phyloP scores from a whole-genome alignment of 176 grass and related monocot genomes.

The Tillandsia leiboldiana region DNA sequence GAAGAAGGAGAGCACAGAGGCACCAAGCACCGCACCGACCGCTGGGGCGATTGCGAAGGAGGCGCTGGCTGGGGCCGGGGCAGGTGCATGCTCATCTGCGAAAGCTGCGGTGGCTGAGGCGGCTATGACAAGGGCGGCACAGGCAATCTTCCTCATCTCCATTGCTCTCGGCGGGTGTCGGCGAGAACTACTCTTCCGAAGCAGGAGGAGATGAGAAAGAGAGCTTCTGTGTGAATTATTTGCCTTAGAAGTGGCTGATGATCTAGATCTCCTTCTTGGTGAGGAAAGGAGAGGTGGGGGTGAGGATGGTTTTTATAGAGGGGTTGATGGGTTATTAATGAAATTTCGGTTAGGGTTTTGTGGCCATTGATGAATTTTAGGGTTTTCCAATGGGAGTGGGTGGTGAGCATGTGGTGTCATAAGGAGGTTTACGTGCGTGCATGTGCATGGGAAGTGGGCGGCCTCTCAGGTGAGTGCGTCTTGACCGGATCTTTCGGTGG shows the following conservation, averaged over 20 bases:
- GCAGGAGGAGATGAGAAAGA: constrained; percentile 28
- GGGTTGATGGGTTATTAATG: constrained; percentile 15
- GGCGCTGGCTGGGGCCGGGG: constrained; percentile 46
- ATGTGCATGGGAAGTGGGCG: constrained; percentile 26
- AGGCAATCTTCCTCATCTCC: constrained; percentile 98
- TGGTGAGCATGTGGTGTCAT: constrained; percentile 36
- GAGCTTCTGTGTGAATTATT: constrained; percentile 18
- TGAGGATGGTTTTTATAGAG: constrained; percentile 41
- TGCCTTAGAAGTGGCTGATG: constrained; percentile 20
- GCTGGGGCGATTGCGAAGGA: constrained; percentile 38
- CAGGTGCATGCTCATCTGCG: constrained; percentile 48
- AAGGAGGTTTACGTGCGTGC: constrained; percentile 27
- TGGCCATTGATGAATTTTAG: constrained; percentile 4
- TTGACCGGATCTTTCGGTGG: constrained; percentile 18
- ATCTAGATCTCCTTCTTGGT: too few relatives aligned
- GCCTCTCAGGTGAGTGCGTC: constrained; percentile 13
- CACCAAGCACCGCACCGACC: constrained; percentile 38
- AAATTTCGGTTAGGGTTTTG: constrained; percentile 10
- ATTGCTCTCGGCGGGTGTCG: constrained; percentile 16
- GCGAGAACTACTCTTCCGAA: neutral
- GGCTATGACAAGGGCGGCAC: constrained; percentile 58
- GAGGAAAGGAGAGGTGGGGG: neutral
- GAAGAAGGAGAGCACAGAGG: constrained; percentile 67
- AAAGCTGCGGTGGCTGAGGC: constrained; percentile 56
- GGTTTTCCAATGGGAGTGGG: constrained; percentile 3